Percentiles rank a stretch among this genome's conserved stretches.
These are phyloP conservation scores for Mucuna pruriens DNA, from an alignment of 306 rosid species.

Conservation along the genomic window DNA sequence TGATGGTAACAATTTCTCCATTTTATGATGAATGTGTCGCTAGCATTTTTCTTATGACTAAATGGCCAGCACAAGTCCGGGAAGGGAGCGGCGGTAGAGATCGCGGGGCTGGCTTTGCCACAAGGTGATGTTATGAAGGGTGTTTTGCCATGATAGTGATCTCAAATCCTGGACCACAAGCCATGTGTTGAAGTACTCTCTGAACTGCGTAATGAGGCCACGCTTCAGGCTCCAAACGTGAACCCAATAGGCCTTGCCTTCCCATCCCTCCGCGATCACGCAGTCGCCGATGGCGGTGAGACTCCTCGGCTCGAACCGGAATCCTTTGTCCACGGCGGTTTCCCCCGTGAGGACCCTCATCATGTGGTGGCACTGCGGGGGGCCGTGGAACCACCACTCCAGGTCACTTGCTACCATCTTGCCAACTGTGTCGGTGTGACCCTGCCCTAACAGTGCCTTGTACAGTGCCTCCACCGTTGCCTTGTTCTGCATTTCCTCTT, in stretches of 20 bases:
- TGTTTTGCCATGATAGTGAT: slow-evolving; percentile 50
- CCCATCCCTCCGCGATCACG: slow-evolving; percentile 89
- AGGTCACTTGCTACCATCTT: slow-evolving; percentile 72
- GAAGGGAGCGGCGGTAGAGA: slow-evolving; percentile 67
- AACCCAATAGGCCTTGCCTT: slow-evolving; percentile 88
- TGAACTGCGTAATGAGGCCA: slow-evolving; percentile 66
- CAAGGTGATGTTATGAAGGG: slow-evolving; percentile 49
- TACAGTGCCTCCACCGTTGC: slow-evolving; percentile 60
- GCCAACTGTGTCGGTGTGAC: slow-evolving; percentile 47
- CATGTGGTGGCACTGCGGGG: slow-evolving; percentile 92
- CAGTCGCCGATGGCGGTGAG: slow-evolving; percentile 58
- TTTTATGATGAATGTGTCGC: no score
- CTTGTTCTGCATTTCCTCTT: slow-evolving; percentile 52
- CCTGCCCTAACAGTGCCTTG: slow-evolving; percentile 60
- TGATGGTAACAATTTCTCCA: background rate
- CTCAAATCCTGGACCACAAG: slow-evolving; percentile 78
- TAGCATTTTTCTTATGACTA: slow-evolving; percentile 37
- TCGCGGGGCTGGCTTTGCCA: slow-evolving; percentile 97
- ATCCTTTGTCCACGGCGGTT: slow-evolving; percentile 46
- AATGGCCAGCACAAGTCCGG: slow-evolving; percentile 77
- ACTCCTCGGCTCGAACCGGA: slow-evolving; percentile 76
- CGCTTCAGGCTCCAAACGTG: slow-evolving; percentile 80
- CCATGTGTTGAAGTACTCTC: slow-evolving; percentile 97
- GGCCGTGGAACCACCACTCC: slow-evolving; percentile 98
- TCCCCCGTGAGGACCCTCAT: slow-evolving; percentile 86